Percentiles rank a stretch among this genome's conserved stretches.
Conservation (phyloP, 495 filamentous ascomycete species). For the Aspergillus conjunctus region DNA sequence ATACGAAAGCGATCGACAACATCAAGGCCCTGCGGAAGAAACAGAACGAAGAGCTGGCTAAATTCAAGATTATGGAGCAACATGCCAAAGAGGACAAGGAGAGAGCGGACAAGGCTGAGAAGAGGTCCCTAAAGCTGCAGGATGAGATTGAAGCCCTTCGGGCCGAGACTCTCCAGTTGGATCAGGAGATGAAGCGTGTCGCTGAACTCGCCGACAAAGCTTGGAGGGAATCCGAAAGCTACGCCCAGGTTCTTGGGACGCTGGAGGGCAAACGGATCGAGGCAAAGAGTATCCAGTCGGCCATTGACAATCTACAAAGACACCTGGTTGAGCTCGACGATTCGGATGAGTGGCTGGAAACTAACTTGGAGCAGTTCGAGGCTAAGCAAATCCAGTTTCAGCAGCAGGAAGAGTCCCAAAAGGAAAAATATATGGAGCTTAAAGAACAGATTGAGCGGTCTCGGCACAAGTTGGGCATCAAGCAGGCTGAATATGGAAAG, state of each 20-base stretch:
- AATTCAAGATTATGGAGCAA: conserved; percentile 70
- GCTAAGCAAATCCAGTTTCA: conserved; percentile 65
- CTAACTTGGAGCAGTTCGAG: conserved; percentile 79
- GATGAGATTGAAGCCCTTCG: conserved; percentile 73
- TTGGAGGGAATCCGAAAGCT: conserved; percentile 61
- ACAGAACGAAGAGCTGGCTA: conserved; percentile 71
- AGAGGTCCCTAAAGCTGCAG: conserved; percentile 61
- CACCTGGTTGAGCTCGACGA: conserved; percentile 76
- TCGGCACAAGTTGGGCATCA: conserved; percentile 62
- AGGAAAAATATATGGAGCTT: conserved; percentile 62
- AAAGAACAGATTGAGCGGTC: conserved; percentile 60
- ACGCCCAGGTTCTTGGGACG: conserved; percentile 65
- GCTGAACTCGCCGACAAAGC: conserved; percentile 58
- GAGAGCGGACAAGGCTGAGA: conserved; percentile 71
- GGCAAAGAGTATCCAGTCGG: conserved; percentile 62
- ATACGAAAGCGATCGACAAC: conserved; percentile 95
- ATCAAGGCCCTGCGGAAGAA: conserved; percentile 83
- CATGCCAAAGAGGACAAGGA: conserved; percentile 85
- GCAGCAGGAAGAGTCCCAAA: conserved; percentile 62
- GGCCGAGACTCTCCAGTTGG: conserved; percentile 57
- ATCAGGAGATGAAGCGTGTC: conserved; percentile 57
- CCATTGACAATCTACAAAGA: conserved; percentile 65
- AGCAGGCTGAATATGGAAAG: conserved; percentile 81
- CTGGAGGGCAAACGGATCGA: conserved; percentile 76
- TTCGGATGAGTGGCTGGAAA: conserved; percentile 74